Conservation (phyloP, 768 basidiomycete species). For the Imleria badia region DNA sequence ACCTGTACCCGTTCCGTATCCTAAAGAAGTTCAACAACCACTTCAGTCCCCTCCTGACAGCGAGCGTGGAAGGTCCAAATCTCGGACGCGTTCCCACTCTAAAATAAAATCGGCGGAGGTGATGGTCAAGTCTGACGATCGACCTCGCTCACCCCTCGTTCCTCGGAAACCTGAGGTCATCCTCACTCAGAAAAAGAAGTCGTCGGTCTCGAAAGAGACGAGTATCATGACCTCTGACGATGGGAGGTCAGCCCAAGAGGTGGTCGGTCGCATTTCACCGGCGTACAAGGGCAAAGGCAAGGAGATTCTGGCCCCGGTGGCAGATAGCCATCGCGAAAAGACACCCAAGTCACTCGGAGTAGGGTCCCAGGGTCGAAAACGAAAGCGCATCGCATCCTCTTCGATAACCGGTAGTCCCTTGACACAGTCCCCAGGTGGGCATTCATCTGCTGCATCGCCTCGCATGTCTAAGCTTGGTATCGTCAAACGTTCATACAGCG, state of each 20-base stretch:
- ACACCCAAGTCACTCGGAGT: constrained; percentile 13
- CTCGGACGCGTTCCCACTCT: constrained; percentile 7
- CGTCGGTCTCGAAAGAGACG: neutral
- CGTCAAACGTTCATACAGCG: constrained; percentile 4
- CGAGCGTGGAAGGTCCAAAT: constrained; percentile 11
- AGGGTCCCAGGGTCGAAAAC: constrained; percentile 16
- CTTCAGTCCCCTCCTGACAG: constrained; percentile 17
- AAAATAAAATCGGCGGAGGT: neutral
- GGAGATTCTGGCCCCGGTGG: neutral
- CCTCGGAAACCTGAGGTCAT: constrained; percentile 12
- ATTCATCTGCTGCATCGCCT: constrained; percentile 7
- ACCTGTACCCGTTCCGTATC: neutral
- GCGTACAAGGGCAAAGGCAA: constrained; percentile 21
- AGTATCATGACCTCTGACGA: neutral
- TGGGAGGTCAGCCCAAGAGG: constrained; percentile 1
- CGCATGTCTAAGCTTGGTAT: constrained; percentile 6
- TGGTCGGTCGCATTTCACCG: neutral
- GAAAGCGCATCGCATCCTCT: constrained; percentile 27
- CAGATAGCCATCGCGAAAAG: constrained; percentile 4
- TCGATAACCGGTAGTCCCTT: constrained; percentile 3
- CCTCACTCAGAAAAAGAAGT: constrained; percentile 5
- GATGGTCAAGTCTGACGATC: constrained; percentile 2
- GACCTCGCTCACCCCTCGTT: neutral
- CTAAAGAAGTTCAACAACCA: constrained; percentile 4
- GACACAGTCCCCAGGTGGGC: constrained; percentile 21